Conservation (phyloP, 306 rosid genomes). For the Begonia peltatifolia region DNA sequence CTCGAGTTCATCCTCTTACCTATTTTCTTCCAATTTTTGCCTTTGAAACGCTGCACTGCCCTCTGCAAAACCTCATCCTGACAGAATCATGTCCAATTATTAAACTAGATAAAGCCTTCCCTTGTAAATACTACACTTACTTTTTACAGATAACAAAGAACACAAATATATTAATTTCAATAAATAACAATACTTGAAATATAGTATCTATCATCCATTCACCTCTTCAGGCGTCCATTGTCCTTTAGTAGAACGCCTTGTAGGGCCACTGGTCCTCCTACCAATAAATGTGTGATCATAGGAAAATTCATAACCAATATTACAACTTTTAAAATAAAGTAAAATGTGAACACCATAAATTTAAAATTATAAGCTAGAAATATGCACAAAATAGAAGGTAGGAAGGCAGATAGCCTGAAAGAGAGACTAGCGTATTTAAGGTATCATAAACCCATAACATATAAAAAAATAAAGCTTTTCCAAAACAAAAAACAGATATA, state of each 20-base stretch:
- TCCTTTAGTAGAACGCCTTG: constrained; percentile 98
- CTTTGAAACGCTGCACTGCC: constrained; percentile 91
- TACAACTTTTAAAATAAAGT: neutral
- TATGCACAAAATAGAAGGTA: constrained; percentile 1
- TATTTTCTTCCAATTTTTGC: constrained; percentile 99
- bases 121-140: neutral
- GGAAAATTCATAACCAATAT: neutral
- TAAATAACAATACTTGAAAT: neutral
- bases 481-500: no score
- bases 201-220: neutral
- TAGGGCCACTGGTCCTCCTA: constrained; percentile 97
- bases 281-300: constrained; percentile 12
- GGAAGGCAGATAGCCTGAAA: neutral
- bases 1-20: constrained; percentile 24
- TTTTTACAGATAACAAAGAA: neutral
- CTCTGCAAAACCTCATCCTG: constrained; percentile 75
- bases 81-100: neutral
- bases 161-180: neutral
- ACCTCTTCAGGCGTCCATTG: constrained; percentile 98
- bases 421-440: neutral
- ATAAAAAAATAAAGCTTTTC: no score
- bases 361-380: constrained; percentile 7
- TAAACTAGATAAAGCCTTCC: no score
- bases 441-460: no score
- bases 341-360: neutral